phyloP scores from a whole-genome alignment of 108 stramenopile species.

The Skeletonema potamos region DNA sequence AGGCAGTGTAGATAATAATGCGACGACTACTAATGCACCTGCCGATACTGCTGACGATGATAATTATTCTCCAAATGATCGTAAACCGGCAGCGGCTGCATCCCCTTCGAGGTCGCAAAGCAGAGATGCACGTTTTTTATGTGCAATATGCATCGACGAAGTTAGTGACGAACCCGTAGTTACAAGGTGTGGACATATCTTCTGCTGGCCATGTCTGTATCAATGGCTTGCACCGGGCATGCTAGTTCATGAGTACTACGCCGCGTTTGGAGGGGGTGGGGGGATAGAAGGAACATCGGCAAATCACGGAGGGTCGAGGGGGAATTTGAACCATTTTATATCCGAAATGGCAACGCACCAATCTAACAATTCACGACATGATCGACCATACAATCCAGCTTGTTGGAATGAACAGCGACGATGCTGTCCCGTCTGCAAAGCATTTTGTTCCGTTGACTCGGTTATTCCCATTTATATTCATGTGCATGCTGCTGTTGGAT shows the following conservation, averaged over 20 bases:
- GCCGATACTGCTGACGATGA: not conserved
- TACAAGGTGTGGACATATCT: conserved; percentile 71
- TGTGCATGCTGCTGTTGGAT: conserved; percentile 10
- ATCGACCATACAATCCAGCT: conserved; percentile 12
- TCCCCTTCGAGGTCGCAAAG: not conserved
- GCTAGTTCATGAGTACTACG: conserved; percentile 22
- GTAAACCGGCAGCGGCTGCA: not conserved
- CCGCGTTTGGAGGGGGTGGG: conserved; percentile 20
- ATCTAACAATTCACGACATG: conserved; percentile 5
- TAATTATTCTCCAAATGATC: not conserved
- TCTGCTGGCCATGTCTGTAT: conserved; percentile 78
- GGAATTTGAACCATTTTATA: not conserved
- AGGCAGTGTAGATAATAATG: not conserved
- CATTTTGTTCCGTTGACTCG: conserved; percentile 63
- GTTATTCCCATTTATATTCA: conserved; percentile 85
- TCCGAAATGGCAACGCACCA: conserved; percentile 10
- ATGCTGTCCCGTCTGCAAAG: conserved; percentile 84
- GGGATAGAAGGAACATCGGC: not conserved
- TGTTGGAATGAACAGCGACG: conserved; percentile 44
- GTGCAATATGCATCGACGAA: conserved; percentile 70
- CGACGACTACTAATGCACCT: not conserved
- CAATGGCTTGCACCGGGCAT: conserved; percentile 46
- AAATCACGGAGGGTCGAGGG: not conserved
- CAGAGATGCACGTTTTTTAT: conserved; percentile 42
- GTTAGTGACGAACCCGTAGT: conserved; percentile 66